Conservation (phyloP, 2,329 filamentous ascomycete genomes). For the Alternaria dauci region DNA sequence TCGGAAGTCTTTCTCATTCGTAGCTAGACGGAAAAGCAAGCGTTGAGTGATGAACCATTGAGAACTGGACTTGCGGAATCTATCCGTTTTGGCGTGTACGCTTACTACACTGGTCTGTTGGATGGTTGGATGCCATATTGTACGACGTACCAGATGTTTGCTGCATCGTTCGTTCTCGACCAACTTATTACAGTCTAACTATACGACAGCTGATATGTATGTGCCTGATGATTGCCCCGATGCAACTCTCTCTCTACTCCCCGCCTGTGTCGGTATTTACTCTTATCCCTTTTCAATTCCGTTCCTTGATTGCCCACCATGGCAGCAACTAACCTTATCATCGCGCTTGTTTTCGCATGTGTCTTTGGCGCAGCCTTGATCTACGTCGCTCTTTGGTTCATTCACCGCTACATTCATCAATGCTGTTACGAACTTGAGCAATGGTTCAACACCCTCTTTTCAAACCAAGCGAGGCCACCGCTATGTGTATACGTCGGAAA, state of each 20-base stretch:
- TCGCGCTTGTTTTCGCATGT: constrained; percentile 29
- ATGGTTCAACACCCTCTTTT: constrained; percentile 22
- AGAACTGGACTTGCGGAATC: neutral
- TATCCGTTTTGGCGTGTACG: neutral
- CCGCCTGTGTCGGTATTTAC: too few relatives aligned
- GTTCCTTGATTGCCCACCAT: constrained; percentile 7
- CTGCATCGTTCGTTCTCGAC: neutral
- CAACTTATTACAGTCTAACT: neutral
- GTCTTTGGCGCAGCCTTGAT: constrained; percentile 33
- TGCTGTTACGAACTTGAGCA: constrained; percentile 27
- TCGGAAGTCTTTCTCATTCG: neutral
- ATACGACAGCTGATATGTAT: neutral
- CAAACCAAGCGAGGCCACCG: neutral
- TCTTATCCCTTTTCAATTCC: neutral
- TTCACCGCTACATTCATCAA: constrained; percentile 27
- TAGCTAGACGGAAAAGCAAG: neutral
- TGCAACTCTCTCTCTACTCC: neutral
- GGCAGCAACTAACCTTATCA: constrained; percentile 24
- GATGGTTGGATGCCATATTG: neutral
- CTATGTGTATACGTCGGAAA: constrained; percentile 7
- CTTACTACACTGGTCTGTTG: neutral
- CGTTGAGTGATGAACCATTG: neutral
- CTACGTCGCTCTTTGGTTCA: constrained; percentile 27
- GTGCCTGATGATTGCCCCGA: neutral
- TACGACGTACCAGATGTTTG: neutral